Percentiles rank a stretch among this genome's conserved stretches.
Conservation (phyloP, 495 filamentous ascomycete genomes). For the Hypomontagnella monticulosa region DNA sequence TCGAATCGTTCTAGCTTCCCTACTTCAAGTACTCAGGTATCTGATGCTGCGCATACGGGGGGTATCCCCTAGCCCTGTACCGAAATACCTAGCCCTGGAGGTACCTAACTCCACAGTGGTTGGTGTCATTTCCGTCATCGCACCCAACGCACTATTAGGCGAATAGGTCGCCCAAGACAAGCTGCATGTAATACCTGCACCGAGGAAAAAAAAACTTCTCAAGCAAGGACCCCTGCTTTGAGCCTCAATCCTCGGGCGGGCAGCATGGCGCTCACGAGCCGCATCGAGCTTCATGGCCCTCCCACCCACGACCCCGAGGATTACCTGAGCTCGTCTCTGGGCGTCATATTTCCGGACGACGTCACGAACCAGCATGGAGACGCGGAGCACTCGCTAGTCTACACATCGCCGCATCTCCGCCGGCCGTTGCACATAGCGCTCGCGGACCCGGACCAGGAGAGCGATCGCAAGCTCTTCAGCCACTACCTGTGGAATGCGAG, state of each 20-base stretch:
- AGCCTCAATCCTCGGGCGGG: conserved; percentile 21
- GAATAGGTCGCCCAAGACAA: no score
- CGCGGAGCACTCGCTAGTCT: conserved; percentile 70
- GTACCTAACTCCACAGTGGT: no score
- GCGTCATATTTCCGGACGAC: conserved; percentile 81
- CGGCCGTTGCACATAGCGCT: conserved; percentile 57
- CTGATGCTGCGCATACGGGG: no score
- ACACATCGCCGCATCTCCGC: conserved; percentile 67
- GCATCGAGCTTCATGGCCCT: conserved; percentile 51
- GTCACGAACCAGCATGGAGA: conserved; percentile 79
- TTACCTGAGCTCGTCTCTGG: conserved; percentile 68
- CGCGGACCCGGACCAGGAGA: conserved; percentile 64
- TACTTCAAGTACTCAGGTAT: neutral
- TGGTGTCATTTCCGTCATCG: no score
- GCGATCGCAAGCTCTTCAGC: conserved; percentile 72
- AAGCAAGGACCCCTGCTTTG: conserved; percentile 11
- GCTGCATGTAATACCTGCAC: no score
- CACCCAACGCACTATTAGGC: no score
- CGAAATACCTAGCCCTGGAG: no score
- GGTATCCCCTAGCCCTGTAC: no score
- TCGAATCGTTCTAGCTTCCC: neutral
- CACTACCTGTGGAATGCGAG: conserved; percentile 91
- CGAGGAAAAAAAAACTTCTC: neutral
- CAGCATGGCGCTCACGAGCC: conserved; percentile 53
- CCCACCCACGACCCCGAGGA: conserved; percentile 65